Base-by-base conservation (phyloP, 2,329 filamentous ascomycete species). In the Phaeoacremonium minimum region DNA sequence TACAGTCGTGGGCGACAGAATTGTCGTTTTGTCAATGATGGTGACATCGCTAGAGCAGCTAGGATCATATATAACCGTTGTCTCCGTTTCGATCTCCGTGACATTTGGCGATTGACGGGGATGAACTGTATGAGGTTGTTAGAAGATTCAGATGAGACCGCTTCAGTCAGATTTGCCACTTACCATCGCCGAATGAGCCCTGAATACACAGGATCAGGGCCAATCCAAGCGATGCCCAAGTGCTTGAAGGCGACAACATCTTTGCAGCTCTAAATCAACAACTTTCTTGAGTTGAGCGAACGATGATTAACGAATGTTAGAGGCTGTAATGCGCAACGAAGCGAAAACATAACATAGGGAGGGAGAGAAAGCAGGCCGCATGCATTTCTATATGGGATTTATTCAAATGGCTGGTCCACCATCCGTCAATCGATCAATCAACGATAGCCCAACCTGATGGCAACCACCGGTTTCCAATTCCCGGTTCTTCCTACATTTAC, bases 241-340 rank as follows among this genome's bases (percentile, higher is more conserved):
- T 39, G 19, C 33, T 45, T 18, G 36, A 33, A 18, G 39, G 7
- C 30, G 41, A 40, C 36, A 49, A 40, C 51, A 53, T 56, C 18
- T 14, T 31, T 45, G 36, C 40, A 28, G 37, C 30, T 42, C 17
- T 31, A 43, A n/a, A n/a, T n/a, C n/a, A n/a, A 34, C 35, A 40
- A 42, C 28, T 40, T 35, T 17, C 38, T 40, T 20, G 17, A 38
- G 11, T 35, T 40, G 29, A 51, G 46, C 49, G 48, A 52, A 40
- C 15, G 49, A 48, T 41, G 38, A 19, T 31, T 35, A 48, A 45
- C 44, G 40, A 50, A 26, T 37, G 40, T 45, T 32, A 28, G 8
- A 35, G 35, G 32, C 18, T 19, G 15, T 15, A 28, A 12, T 15
- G 30, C 28, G 31, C 18, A 28, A 16, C 35, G n/a, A 18, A 18